Evolutionary conservation across 176 grass and related monocot genomes (phyloP), one percentile per base, ranked within the genome.

Genomic region (Oryza punctata): DNA sequence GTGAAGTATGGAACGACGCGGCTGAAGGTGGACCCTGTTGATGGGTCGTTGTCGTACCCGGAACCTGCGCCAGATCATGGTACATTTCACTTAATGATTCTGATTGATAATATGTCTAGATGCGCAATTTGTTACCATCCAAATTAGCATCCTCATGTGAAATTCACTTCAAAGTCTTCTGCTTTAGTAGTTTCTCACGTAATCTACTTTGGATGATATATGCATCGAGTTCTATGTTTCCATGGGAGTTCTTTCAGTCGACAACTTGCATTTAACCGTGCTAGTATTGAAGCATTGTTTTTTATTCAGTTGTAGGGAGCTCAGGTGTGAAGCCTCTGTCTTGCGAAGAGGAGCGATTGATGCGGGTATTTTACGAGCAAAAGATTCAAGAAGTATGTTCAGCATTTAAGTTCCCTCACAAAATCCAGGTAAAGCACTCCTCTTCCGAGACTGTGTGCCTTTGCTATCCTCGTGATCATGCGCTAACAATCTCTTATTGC

Each of bases 371-470:
- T 90, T 95, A 98, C 3, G 96, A 98, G 86, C 93, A 98, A 82
- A 98, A 98, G 79, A 98, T 95, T 88, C 96, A 95, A 85, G 93
- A 98, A 94, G 93, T 98, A 60, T 98, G 96, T 69, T 25, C 67
- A 66, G 93, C 96, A 89, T 98, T 98, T 81, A 94, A 95, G 75
- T 98, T 98, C 69, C 89, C 96, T 77, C 91, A 89, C 66, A 98
- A 96, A 90, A 94, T 98, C 37, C 96, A 98, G 91, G 96, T 90
- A 84, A 85, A 66, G 10, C 65, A 73, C 16, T 71, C 72, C n/a
- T 66, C 45, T 67, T 78, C 28, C 65, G 70, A 75, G 9, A 60
- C 67, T 19, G 18, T 19, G 23, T 24, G 5, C 10, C 24, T 84
- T 85, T 65, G n/a, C 63, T 66, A 46, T 28, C 54, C 32, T 70